Conservation (phyloP, 768 basidiomycete species). For the Leccinum incarnatum region DNA sequence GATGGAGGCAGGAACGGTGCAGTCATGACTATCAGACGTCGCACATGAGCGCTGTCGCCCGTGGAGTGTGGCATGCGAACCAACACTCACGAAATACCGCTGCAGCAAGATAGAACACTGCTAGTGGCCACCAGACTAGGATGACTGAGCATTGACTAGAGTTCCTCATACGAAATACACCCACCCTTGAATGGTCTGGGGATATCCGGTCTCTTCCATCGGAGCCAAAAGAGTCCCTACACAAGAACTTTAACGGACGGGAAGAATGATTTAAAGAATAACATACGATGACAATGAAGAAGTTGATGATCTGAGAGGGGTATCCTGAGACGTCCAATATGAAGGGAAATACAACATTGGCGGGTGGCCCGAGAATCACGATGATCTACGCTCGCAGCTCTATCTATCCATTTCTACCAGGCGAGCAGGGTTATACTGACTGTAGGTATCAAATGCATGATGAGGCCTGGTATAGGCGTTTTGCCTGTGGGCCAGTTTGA, state of each 20-base stretch:
- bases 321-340: conserved; percentile 52
- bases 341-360: conserved; percentile 53
- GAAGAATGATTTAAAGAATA: conserved; percentile 27
- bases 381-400: conserved; percentile 38
- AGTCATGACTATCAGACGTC: conserved; percentile 41
- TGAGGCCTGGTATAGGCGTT: conserved; percentile 51
- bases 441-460: conserved; percentile 53
- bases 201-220: conserved; percentile 48
- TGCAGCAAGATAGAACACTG: conserved; percentile 52
- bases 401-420: not conserved
- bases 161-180: not conserved
- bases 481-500: conserved; percentile 59
- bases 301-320: conserved; percentile 52
- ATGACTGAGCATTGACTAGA: conserved; percentile 2
- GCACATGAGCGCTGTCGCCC: not conserved
- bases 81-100: conserved; percentile 46
- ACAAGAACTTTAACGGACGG: not conserved
- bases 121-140: conserved; percentile 54
- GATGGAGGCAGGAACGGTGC: conserved; percentile 55
- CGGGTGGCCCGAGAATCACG: conserved; percentile 52
- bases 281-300: conserved; percentile 52
- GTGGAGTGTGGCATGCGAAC: conserved; percentile 4
- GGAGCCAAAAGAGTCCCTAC: conserved; percentile 55
- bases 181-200: conserved; percentile 53
- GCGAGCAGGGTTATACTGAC: conserved; percentile 22